Conservation (phyloP, 176 grass and related monocot genomes). For the Phoenix dactylifera region DNA sequence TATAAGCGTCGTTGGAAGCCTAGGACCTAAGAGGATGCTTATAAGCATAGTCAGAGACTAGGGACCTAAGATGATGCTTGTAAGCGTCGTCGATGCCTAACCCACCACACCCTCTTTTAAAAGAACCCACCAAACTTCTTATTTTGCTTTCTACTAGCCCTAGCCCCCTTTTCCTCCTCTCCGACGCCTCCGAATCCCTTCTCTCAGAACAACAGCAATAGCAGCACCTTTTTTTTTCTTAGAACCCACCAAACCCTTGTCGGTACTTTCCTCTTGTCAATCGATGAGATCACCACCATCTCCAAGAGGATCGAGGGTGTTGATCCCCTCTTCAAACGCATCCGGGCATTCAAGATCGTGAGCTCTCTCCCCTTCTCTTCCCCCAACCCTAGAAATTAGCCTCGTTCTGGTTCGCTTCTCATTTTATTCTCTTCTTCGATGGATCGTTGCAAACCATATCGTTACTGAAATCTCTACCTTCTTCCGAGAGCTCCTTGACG, state of each 20-base stretch:
- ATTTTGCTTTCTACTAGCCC: too few relatives aligned
- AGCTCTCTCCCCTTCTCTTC: neutral
- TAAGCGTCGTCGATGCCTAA: too few relatives aligned
- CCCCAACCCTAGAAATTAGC: too few relatives aligned
- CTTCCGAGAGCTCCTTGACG: neutral
- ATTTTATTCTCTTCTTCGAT: neutral
- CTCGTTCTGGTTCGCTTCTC: neutral
- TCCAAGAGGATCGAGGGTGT: conserved; percentile 15
- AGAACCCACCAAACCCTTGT: too few relatives aligned
- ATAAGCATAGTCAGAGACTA: too few relatives aligned
- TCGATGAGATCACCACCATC: conserved; percentile 26
- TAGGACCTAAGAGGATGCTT: too few relatives aligned
- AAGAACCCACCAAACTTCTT: too few relatives aligned
- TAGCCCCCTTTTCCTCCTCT: too few relatives aligned
- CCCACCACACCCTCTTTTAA: too few relatives aligned
- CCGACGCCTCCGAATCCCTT: conserved; percentile 10
- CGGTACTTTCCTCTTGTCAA: neutral
- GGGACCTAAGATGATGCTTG: too few relatives aligned
- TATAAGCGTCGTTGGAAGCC: too few relatives aligned
- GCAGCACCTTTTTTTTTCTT: neutral
- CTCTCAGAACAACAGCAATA: neutral
- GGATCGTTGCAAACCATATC: conserved; percentile 10
- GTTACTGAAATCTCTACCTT: conserved; percentile 10
- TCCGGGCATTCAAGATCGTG: conserved; percentile 16
- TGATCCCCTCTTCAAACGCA: conserved; percentile 12